These are phyloP conservation scores for Acanthamoeba culbertsoni DNA, from an alignment of 208 protist species.

Conservation along the genomic window DNA sequence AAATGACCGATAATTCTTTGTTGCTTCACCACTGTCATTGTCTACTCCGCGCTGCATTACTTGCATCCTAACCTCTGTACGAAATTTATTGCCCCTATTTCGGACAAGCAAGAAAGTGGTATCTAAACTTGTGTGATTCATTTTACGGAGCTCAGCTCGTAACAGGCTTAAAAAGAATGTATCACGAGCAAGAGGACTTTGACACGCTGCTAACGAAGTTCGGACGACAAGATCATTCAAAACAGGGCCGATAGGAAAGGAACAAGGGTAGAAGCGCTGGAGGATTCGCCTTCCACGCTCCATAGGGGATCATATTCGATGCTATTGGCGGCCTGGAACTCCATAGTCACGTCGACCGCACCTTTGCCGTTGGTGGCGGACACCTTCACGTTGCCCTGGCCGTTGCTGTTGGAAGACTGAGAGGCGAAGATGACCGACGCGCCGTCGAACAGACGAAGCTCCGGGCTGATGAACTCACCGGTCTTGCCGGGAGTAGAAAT, in stretches of 20 bases:
- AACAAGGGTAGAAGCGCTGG: not conserved
- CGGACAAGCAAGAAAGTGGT: too few species aligned
- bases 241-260: not conserved
- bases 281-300: not conserved
- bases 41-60: too few species aligned
- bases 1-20: too few species aligned
- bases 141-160: too few species aligned
- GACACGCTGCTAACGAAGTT: too few species aligned
- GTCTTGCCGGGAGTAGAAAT: not conserved
- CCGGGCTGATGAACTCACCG: not conserved
- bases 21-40: too few species aligned
- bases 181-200: too few species aligned
- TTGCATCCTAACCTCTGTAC: too few species aligned
- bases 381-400: not conserved
- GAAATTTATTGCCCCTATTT: too few species aligned
- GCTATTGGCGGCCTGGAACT: not conserved
- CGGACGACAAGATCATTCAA: not conserved
- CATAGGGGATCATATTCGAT: not conserved
- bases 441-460: slow-evolving; percentile 3
- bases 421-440: slow-evolving; percentile 7
- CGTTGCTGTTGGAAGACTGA: not conserved
- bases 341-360: not conserved
- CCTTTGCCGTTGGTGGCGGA: not conserved
- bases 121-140: too few species aligned
- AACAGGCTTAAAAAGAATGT: too few species aligned